Base-by-base conservation (phyloP, 1,284 basidiomycete species). In the Inonotus obliquus region DNA sequence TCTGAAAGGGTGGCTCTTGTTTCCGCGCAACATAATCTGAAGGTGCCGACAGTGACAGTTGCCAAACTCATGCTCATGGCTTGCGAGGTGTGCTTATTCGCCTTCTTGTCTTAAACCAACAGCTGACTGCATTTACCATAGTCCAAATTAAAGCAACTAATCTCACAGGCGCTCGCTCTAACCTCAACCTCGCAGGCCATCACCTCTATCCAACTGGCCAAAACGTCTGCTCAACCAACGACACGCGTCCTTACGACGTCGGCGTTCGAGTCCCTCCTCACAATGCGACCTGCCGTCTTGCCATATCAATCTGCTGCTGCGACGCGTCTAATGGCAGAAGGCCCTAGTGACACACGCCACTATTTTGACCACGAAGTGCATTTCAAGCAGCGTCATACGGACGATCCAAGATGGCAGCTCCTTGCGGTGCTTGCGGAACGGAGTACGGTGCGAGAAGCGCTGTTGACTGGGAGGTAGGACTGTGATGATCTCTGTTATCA, bases 91-190 rank as follows among this genome's bases (percentile, higher is more conserved):
- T 6, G 76, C 70, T 17, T 27, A 25, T 2, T 21, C 25, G 1
- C 27, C 37, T 4, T 10, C 52, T 35, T 38, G 7, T 23, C 49
- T 32, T n/a, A 21, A 56, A 14, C 21, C 47, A 32, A 29, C 9
- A 6, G 9, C 60, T 35, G 23, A 29, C 52, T 35, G 60, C 25
- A 13, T 41, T 9, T 32, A 9, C 51, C 39, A 27, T 60, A 91
- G 89, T 87, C 87, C 9, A 91, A 91, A 70, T 77, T 92, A 7
- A 92, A 92, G 70, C 88, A 92, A 63, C 78, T 92, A 17, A 86
- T 92, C 63, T 87, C 85, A 0, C 87, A 88, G 69, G 87, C 90
- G 2, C 73, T 92, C 37, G 86, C 88, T 1, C 75, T 92, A 9
- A 91, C 89, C 1, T 84, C 87, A 0, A 81, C 85, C 4, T 91